Percentiles rank a stretch among this genome's conserved stretches.
Evolutionary conservation across 495 filamentous ascomycete genomes (phyloP).

Genomic region (Penicillium manginii): DNA sequence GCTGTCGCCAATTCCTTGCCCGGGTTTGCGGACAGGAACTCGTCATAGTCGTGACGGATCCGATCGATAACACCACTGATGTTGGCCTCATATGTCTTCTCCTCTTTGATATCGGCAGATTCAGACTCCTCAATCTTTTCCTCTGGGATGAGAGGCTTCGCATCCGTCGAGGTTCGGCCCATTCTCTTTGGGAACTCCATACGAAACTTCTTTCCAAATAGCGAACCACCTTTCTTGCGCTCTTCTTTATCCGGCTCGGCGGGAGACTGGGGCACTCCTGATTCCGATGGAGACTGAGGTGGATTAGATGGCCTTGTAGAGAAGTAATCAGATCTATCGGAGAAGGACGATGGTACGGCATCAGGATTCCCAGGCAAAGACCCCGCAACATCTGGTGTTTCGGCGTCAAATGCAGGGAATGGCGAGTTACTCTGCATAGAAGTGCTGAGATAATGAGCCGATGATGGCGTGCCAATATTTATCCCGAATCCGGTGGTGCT

Average conservation of each 20-base stretch:
- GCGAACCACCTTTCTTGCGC: conserved; percentile 67
- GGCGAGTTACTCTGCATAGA: conserved; percentile 33
- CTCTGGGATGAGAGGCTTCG: conserved; percentile 73
- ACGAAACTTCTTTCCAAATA: conserved; percentile 86
- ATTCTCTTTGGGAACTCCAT: conserved; percentile 89
- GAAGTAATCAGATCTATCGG: conserved; percentile 69
- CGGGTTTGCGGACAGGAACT: conserved; percentile 61
- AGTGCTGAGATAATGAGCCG: conserved; percentile 29
- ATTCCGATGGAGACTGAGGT: conserved; percentile 49
- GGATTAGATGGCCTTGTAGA: conserved; percentile 39
- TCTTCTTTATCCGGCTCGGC: conserved; percentile 71
- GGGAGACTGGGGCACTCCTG: conserved; percentile 59
- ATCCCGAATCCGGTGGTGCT: conserved; percentile 69
- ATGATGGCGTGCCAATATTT: conserved; percentile 29
- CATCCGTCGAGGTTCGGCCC: conserved; percentile 72
- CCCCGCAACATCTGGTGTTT: conserved; percentile 20
- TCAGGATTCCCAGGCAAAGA: conserved; percentile 42
- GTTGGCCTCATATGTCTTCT: conserved; percentile 81
- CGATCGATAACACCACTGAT: conserved; percentile 80
- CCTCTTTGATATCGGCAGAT: conserved; percentile 62
- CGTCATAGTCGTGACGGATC: conserved; percentile 78
- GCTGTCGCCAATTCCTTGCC: conserved; percentile 59
- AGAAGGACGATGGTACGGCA: conserved; percentile 48
- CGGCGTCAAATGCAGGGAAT: conserved; percentile 28
- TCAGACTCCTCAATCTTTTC: conserved; percentile 85